Evolutionary conservation across 352 stramenopile species (phyloP).

Genomic region (Phytophthora pinifolia): DNA sequence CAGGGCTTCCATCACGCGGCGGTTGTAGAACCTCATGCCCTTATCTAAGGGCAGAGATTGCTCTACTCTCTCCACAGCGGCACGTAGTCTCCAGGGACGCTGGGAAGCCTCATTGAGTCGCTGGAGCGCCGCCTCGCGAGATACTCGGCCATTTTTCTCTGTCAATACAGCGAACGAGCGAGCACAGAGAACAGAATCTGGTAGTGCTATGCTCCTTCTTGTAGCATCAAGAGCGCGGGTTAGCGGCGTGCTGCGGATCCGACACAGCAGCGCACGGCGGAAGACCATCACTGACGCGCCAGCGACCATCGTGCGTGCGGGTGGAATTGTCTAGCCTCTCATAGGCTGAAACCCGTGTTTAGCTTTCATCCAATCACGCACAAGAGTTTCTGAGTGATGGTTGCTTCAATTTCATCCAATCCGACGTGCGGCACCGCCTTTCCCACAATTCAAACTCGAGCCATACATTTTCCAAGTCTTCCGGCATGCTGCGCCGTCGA

Average conservation of each 20-base stretch:
- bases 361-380: slow-evolving; percentile 18
- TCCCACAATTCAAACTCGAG: slow-evolving; percentile 14
- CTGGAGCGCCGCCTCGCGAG: slow-evolving; percentile 5
- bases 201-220: slow-evolving; percentile 1
- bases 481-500: slow-evolving; percentile 56
- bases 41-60: slow-evolving; percentile 19
- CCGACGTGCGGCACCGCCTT: not conserved
- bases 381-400: slow-evolving; percentile 17
- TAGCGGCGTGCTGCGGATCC: not conserved
- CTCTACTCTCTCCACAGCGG: slow-evolving; percentile 17
- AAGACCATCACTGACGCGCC: slow-evolving; percentile 14
- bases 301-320: slow-evolving; percentile 12
- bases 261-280: slow-evolving; percentile 17
- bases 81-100: slow-evolving; percentile 19
- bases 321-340: not conserved
- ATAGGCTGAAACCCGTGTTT: slow-evolving; percentile 14
- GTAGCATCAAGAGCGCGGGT: not conserved
- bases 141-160: slow-evolving; percentile 4
- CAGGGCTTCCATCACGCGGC: slow-evolving; percentile 33
- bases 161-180: slow-evolving; percentile 23
- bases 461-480: not conserved
- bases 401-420: slow-evolving; percentile 21
- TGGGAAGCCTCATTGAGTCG: slow-evolving; percentile 19
- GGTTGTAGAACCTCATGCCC: slow-evolving; percentile 54
- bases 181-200: slow-evolving; percentile 3